Percentiles rank a stretch among this genome's conserved stretches.
Evolutionary conservation across 257 asterid genomes (phyloP).

Genomic region (Buddleja alternifolia): DNA sequence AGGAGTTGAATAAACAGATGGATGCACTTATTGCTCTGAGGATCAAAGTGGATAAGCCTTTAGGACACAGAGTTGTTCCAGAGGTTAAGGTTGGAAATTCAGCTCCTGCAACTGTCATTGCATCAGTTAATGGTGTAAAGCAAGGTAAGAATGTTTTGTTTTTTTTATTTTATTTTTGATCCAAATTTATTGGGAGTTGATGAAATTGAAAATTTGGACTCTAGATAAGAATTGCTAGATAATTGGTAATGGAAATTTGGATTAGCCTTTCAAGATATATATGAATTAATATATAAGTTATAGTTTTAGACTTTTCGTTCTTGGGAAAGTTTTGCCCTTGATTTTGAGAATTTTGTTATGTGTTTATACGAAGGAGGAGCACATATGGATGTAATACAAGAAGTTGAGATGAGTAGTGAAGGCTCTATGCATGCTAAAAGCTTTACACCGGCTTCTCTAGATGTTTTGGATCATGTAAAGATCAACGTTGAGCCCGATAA

Average conservation of each 20-base stretch:
- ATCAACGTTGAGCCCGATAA: conserved; percentile 70
- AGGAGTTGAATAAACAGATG: conserved; percentile 71
- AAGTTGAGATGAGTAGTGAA: conserved; percentile 62
- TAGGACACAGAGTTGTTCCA: conserved; percentile 21
- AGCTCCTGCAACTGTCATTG: conserved; percentile 47
- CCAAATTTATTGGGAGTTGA: background rate
- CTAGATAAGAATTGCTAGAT: background rate
- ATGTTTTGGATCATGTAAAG: conserved; percentile 65
- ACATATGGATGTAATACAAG: conserved; percentile 59
- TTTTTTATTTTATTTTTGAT: background rate
- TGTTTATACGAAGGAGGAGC: conserved; percentile 34
- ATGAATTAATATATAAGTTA: too few relatives aligned
- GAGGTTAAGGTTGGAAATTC: conserved; percentile 3
- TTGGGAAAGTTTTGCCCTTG: too few relatives aligned
- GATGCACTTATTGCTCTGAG: conserved; percentile 84
- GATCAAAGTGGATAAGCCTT: conserved; percentile 57
- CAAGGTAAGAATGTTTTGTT: conserved; percentile 44
- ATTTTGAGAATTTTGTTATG: too few relatives aligned
- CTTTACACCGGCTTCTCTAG: conserved; percentile 50
- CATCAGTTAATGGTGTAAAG: conserved; percentile 37
- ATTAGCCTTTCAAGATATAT: background rate
- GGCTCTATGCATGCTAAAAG: background rate
- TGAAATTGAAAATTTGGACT: background rate
- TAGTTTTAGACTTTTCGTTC: too few relatives aligned
- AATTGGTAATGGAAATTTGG: too few relatives aligned